Conservation (phyloP, 163 green algal species). For the Scenedesmus sp. region DNA sequence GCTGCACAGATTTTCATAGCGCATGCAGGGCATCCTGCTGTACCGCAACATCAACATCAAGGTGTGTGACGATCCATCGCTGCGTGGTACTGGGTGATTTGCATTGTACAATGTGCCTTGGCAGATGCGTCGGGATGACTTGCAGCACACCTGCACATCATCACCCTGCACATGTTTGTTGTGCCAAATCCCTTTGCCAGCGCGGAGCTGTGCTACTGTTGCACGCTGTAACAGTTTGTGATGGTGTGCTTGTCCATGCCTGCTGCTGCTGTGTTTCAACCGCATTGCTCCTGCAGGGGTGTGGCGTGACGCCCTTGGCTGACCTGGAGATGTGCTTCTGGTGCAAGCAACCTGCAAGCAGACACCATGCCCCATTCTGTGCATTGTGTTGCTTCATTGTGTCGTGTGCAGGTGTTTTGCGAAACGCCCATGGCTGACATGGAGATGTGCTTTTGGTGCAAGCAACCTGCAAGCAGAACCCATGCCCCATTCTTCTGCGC, state of each 20-base stretch:
- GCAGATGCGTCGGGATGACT: slow-evolving; percentile 38
- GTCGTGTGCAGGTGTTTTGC: slow-evolving; percentile 65
- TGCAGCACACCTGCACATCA: too few relatives aligned
- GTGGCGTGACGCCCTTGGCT: slow-evolving; percentile 72
- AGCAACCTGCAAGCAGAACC: too few relatives aligned
- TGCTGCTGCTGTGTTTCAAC: background rate
- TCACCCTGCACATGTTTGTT: too few relatives aligned
- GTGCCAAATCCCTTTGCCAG: too few relatives aligned
- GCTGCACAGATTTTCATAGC: background rate
- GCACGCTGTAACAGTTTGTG: too few relatives aligned
- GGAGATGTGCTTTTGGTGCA: background rate
- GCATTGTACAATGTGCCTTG: background rate
- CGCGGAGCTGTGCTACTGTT: too few relatives aligned
- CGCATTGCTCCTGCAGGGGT: background rate
- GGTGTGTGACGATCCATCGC: background rate
- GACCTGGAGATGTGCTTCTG: background rate
- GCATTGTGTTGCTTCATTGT: slow-evolving; percentile 24
- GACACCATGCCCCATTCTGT: background rate
- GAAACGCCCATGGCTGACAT: slow-evolving; percentile 71
- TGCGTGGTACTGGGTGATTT: background rate
- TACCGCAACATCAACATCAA: background rate
- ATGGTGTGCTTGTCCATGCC: too few relatives aligned
- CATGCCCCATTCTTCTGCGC: background rate
- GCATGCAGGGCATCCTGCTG: slow-evolving; percentile 53
- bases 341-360: too few relatives aligned